phyloP scores from a whole-genome alignment of 176 grass and related monocot species.

The Hyparrhenia diplandra region DNA sequence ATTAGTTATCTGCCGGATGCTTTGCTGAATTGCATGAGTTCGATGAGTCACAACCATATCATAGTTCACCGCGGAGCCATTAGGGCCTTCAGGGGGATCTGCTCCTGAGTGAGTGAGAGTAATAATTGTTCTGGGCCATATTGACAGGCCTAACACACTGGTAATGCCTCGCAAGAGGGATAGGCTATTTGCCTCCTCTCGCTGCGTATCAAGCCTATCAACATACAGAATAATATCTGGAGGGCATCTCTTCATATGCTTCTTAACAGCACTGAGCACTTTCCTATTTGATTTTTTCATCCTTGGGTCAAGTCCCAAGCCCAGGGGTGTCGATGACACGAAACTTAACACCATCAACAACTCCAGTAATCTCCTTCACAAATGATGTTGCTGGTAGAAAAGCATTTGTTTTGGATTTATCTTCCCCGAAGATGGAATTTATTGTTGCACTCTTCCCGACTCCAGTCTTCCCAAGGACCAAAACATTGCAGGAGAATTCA shows the following conservation, averaged over 20 bases:
- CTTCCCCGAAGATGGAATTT: conserved; percentile 85
- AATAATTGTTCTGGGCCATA: conserved; percentile 72
- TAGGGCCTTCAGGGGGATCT: conserved; percentile 68
- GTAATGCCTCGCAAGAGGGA: conserved; percentile 62
- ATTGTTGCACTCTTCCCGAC: conserved; percentile 92
- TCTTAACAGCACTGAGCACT: conserved; percentile 77
- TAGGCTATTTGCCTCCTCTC: conserved; percentile 54
- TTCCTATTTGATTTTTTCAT: conserved; percentile 65
- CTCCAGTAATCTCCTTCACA: conserved; percentile 58
- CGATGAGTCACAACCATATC: conserved; percentile 52
- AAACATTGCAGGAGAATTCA: conserved; percentile 78
- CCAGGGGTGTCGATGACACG: conserved; percentile 83
- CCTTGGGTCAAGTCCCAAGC: conserved; percentile 52
- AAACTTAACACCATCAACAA: conserved; percentile 72
- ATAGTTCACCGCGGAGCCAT: conserved; percentile 64
- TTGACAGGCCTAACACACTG: conserved; percentile 53
- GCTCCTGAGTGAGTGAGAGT: conserved; percentile 83
- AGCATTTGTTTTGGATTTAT: conserved; percentile 63
- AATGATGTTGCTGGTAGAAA: conserved; percentile 56
- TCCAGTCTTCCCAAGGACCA: conserved; percentile 85
- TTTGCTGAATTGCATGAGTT: conserved; percentile 62
- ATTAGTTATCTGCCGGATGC: conserved; percentile 55
- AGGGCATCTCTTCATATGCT: conserved; percentile 63
- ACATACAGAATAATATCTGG: conserved; percentile 87
- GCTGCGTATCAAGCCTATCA: conserved; percentile 69